Conservation (phyloP, 352 stramenopile species). For the Vaucheria bursata region DNA sequence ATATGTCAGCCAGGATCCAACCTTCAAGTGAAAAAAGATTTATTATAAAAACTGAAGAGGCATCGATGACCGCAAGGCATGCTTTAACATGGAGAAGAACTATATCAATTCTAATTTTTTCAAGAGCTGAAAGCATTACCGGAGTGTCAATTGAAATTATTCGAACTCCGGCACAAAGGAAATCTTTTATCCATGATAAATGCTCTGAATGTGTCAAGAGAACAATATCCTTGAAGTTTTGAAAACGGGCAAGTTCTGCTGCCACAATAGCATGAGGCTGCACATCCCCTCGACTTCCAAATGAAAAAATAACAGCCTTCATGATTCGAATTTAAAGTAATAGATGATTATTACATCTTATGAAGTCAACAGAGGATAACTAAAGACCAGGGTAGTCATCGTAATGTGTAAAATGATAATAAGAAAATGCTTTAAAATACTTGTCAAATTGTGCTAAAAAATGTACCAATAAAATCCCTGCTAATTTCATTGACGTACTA, state of each 20-base stretch:
- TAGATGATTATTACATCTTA: too few species aligned
- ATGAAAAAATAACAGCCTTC: neutral
- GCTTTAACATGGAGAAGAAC: too few species aligned
- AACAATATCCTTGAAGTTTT: neutral
- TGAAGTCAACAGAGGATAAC: too few species aligned
- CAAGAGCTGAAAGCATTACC: neutral
- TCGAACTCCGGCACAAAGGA: neutral
- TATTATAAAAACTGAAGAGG: slow-evolving; percentile 19
- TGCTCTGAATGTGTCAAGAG: neutral
- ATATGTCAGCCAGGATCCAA: slow-evolving; percentile 20
- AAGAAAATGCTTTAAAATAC: too few species aligned
- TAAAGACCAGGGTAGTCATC: too few species aligned
- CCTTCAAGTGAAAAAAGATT: slow-evolving; percentile 42
- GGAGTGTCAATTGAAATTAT: neutral
- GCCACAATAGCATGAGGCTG: neutral
- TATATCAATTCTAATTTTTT: too few species aligned
- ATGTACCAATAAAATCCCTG: too few species aligned
- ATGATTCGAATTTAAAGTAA: too few species aligned
- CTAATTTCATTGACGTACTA: too few species aligned
- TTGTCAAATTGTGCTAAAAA: too few species aligned
- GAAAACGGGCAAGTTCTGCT: neutral
- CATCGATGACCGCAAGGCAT: slow-evolving; percentile 8
- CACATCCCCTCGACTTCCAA: neutral
- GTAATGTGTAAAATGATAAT: too few species aligned
- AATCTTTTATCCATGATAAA: neutral